These are phyloP conservation scores for Wallacemonas sp. DNA, from an alignment of 208 protist species.

Conservation along the genomic window DNA sequence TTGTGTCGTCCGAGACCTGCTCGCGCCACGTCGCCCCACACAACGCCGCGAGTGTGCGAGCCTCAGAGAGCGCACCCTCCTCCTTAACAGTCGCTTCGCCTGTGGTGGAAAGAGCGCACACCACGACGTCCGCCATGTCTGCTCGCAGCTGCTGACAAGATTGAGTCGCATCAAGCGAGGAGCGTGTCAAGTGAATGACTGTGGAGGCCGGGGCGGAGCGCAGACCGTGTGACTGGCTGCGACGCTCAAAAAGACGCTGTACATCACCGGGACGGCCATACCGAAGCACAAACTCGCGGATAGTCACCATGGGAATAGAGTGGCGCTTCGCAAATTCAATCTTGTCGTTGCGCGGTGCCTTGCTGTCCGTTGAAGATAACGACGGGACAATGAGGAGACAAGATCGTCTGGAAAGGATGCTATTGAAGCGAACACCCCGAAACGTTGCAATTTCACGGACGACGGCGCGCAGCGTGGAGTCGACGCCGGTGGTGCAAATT, in stretches of 20 bases:
- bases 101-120: conserved; percentile 19
- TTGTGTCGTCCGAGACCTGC: conserved; percentile 32
- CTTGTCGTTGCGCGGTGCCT: conserved; percentile 17
- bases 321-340: conserved; percentile 28
- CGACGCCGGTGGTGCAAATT: conserved; percentile 48
- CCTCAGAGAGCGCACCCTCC: not conserved
- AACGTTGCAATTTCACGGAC: conserved; percentile 24
- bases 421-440: conserved; percentile 31
- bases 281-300: conserved; percentile 23
- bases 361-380: not conserved
- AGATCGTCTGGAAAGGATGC: conserved; percentile 32
- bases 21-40: conserved; percentile 3
- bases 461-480: conserved; percentile 15
- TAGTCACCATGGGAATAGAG: conserved; percentile 18
- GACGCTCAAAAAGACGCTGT: not conserved
- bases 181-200: not conserved
- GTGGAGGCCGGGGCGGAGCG: conserved; percentile 1
- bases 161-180: not conserved
- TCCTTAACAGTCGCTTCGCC: not conserved
- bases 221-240: conserved; percentile 1
- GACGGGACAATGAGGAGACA: conserved; percentile 37
- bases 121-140: conserved; percentile 37
- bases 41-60: not conserved
- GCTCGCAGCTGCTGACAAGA: conserved; percentile 2
- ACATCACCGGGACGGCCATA: conserved; percentile 11